A percentile compares a stretch with the other conserved stretches of the same genome.
Evolutionary conservation across 2,329 filamentous ascomycete species (phyloP).

Genomic region (Achaetomium macrosporum): DNA sequence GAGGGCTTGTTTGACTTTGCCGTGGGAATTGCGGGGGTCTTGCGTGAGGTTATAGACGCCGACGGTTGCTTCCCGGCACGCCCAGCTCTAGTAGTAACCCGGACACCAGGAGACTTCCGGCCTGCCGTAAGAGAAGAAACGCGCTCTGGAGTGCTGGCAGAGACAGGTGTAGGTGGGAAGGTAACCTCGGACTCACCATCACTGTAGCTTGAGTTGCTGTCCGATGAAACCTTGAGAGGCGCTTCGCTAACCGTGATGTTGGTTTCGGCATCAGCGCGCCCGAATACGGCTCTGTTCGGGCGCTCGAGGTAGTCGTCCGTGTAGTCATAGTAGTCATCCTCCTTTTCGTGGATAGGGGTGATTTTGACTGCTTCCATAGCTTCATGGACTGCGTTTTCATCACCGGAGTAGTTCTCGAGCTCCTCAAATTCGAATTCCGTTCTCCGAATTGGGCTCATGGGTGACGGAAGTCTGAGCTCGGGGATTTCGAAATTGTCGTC

Average conservation of each 20-base stretch:
- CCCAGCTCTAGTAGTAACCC: neutral
- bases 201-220: neutral
- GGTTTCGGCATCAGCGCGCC: too few species aligned
- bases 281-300: neutral
- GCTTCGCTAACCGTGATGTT: too few species aligned
- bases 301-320: neutral
- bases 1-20: too few species aligned
- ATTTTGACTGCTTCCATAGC: neutral
- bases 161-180: neutral
- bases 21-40: too few species aligned
- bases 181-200: neutral
- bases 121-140: neutral
- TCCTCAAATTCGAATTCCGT: neutral
- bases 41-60: neutral
- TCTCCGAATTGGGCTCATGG: neutral
- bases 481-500: neutral
- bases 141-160: neutral
- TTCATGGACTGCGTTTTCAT: neutral
- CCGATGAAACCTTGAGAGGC: too few species aligned
- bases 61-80: neutral
- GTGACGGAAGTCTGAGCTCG: neutral
- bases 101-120: too few species aligned
- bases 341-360: neutral
- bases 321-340: neutral
- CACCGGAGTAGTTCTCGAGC: neutral